Evolutionary conservation across 2,329 filamentous ascomycete genomes (phyloP), one percentile per base, ranked within the genome.

Genomic region (Sarocladiaceae sp.): DNA sequence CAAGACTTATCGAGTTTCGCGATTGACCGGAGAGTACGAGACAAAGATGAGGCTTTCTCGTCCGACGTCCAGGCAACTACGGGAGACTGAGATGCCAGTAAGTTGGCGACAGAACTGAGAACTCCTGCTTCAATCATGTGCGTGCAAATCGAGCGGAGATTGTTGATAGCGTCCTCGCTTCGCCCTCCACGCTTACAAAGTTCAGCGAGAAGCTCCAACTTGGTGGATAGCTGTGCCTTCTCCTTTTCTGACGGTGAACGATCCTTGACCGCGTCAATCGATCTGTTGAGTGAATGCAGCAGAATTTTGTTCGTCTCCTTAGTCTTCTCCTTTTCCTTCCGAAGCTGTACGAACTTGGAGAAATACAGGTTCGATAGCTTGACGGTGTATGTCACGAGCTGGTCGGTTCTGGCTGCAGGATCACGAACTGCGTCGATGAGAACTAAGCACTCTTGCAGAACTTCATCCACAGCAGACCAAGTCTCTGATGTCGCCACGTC

Each of bases 321-420:
- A 10, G 59, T 55, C 33, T 60, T 67, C 3, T 64, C 62, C 0
- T 62, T 51, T 19, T 65, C 61, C 41, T 74, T 76, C 12, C 70
- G 64, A 48, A 78, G 57, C 34, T 70, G 66, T 15, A 75, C 63
- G 54, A 80, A 79, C 39, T 77, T 69, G n/a, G 78, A 68, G 57
- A 82, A 88, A 57, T 87, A 87, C 3, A 85, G 69, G 52, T 84
- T 82, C 0, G 84, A 88, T 20, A 88, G 75, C 53, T 82, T 85
- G 49, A 83, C 73, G 46, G 77, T 69, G 51, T 80, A 78, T 2
- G 66, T 67, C n/a, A 51, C 55, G 11, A 66, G 52, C 42, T 64
- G 58, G 21, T 64, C 64, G 1, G 52, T 41, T 39, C 55, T 59
- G 15, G 55, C 44, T 7, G 51, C 35, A 4, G 61, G 56, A 37